Conservation (phyloP, 495 filamentous ascomycete species). For the Daldinia caldariorum region DNA sequence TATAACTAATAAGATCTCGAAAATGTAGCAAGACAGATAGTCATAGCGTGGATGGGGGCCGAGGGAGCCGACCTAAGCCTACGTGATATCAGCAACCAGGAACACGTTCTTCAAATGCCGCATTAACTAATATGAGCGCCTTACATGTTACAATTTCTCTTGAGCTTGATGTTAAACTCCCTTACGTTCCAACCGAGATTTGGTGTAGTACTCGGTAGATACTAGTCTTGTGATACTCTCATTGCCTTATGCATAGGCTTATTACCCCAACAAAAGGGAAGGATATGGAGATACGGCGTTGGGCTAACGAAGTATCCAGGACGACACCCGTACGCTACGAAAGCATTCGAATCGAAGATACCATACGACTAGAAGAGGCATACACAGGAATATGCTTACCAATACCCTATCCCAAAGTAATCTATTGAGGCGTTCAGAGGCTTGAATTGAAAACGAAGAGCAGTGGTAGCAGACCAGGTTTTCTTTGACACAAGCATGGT, state of each 20-base stretch:
- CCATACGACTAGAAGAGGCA: too few species aligned
- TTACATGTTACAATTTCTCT: neutral
- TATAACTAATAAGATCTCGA: neutral
- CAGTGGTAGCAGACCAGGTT: too few species aligned
- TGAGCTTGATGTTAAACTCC: neutral
- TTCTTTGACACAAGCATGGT: too few species aligned
- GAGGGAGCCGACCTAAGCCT: neutral
- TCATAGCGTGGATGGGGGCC: neutral
- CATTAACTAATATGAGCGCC: neutral
- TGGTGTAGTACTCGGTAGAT: neutral
- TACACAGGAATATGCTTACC: too few species aligned
- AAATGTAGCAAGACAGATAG: neutral
- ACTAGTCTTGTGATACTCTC: neutral
- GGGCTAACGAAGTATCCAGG: too few species aligned
- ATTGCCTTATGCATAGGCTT: neutral
- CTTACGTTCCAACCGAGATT: neutral
- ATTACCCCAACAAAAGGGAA: neutral
- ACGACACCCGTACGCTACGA: too few species aligned
- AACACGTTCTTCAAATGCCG: neutral
- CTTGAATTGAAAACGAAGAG: too few species aligned
- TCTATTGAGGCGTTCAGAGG: too few species aligned
- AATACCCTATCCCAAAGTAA: too few species aligned
- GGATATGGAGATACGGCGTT: neutral
- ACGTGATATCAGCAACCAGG: neutral
- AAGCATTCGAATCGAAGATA: too few species aligned